Percentiles rank a stretch among this genome's conserved stretches.
Evolutionary conservation across 306 rosid genomes (phyloP).

Genomic region (Cicer cuneatum): DNA sequence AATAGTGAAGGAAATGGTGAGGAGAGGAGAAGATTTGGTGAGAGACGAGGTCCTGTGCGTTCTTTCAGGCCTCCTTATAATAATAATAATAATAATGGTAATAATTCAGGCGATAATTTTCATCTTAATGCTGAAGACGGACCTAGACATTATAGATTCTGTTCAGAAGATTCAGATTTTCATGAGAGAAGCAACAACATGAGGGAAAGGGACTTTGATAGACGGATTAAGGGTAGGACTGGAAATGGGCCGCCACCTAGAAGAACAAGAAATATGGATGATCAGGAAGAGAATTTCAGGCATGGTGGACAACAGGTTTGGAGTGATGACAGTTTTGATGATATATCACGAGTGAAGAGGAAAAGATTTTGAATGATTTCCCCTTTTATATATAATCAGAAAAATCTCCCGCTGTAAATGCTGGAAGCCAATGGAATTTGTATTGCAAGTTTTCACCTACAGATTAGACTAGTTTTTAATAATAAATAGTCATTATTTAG

Average conservation of each 20-base stretch:
- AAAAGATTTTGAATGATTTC: constrained; percentile 62
- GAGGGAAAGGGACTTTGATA: constrained; percentile 75
- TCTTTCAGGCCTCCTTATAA: constrained; percentile 74
- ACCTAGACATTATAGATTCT: constrained; percentile 68
- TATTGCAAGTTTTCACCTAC: constrained; percentile 38
- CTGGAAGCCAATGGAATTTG: constrained; percentile 37
- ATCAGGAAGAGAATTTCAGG: constrained; percentile 72
- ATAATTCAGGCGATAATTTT: constrained; percentile 62
- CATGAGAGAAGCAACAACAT: constrained; percentile 75
- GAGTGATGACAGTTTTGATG: constrained; percentile 75
- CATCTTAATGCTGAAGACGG: constrained; percentile 69
- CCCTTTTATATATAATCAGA: not conserved
- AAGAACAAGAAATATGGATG: constrained; percentile 77
- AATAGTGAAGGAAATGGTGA: constrained; percentile 68
- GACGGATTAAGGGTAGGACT: constrained; percentile 68
- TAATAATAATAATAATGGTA: constrained; percentile 30
- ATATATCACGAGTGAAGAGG: constrained; percentile 70
- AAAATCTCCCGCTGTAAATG: constrained; percentile 31
- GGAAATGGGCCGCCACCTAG: constrained; percentile 70
- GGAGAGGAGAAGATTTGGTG: constrained; percentile 78
- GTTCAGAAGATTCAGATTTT: constrained; percentile 71
- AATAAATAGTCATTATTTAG: constrained; percentile 22
- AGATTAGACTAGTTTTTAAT: constrained; percentile 46
- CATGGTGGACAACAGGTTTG: constrained; percentile 74
- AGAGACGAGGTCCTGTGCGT: constrained; percentile 73